Percentiles rank a stretch among this genome's conserved stretches.
These are phyloP conservation scores for Amoeboaphelidium protococcarum DNA, from an alignment of 371 early-diverging fungal species.

Conservation along the genomic window DNA sequence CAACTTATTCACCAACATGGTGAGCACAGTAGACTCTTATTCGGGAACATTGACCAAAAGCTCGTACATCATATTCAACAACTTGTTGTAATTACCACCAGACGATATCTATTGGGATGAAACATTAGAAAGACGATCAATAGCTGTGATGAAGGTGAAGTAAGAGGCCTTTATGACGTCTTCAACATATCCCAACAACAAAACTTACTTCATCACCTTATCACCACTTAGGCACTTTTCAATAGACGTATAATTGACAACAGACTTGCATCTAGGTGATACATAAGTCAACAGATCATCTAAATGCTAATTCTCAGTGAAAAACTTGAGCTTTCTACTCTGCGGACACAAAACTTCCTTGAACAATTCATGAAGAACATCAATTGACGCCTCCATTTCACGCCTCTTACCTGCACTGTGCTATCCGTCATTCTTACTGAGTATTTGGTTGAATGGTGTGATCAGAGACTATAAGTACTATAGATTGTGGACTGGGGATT, in stretches of 20 bases:
- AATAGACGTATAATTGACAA: too few relatives aligned
- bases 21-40: slow-evolving; percentile 75
- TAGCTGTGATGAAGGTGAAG: too few relatives aligned
- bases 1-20: slow-evolving; percentile 75
- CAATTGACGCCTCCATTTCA: slow-evolving; percentile 54
- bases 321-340: slow-evolving; percentile 69
- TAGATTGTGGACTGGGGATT: slow-evolving; percentile 63
- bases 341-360: slow-evolving; percentile 40
- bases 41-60: slow-evolving; percentile 64
- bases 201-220: too few relatives aligned
- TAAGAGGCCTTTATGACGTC: too few relatives aligned
- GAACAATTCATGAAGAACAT: slow-evolving; percentile 69
- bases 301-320: too few relatives aligned
- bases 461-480: slow-evolving; percentile 30
- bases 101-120: slow-evolving; percentile 27
- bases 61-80: slow-evolving; percentile 38
- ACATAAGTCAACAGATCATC: too few relatives aligned
- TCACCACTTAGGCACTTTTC: too few relatives aligned
- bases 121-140: too few relatives aligned
- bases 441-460: slow-evolving; percentile 31
- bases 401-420: too few relatives aligned
- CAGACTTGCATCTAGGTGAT: too few relatives aligned
- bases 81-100: slow-evolving; percentile 43
- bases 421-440: slow-evolving; percentile 72
- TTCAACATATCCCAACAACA: too few relatives aligned